A percentile compares a stretch with the other conserved stretches of the same genome.
phyloP scores from a whole-genome alignment of 2,329 filamentous ascomycete genomes.

The Calonectria ilicicola region DNA sequence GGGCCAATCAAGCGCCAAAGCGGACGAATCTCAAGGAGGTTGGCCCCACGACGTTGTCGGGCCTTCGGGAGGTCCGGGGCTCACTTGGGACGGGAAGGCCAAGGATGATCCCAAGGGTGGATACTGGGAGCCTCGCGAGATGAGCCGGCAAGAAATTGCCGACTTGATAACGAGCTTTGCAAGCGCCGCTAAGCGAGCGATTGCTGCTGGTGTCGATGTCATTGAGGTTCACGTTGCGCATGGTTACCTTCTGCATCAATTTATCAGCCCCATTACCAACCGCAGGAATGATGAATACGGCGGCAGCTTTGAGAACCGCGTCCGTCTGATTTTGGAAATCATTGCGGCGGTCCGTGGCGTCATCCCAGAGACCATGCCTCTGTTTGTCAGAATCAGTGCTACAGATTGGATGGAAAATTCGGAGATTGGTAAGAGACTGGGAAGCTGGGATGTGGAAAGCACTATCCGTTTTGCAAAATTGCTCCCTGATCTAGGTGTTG shows the following conservation, averaged over 20 bases:
- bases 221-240: constrained; percentile 84
- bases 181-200: constrained; percentile 64
- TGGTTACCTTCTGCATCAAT: constrained; percentile 79
- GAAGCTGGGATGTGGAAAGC: constrained; percentile 75
- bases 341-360: constrained; percentile 70
- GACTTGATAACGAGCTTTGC: constrained; percentile 54
- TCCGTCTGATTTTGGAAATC: constrained; percentile 74
- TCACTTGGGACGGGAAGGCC: neutral
- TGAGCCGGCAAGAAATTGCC: neutral
- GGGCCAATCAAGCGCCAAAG: neutral
- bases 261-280: constrained; percentile 77
- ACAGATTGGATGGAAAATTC: constrained; percentile 69
- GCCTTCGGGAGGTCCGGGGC: neutral
- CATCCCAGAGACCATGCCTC: constrained; percentile 75
- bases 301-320: constrained; percentile 78
- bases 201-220: constrained; percentile 75
- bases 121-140: neutral
- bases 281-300: constrained; percentile 75
- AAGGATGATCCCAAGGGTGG: neutral
- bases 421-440: neutral
- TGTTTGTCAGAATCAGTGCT: constrained; percentile 78
- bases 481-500: constrained; percentile 75
- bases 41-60: constrained; percentile 43
- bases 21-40: constrained; percentile 1
- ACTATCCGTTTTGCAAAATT: constrained; percentile 71